These are phyloP conservation scores for Cladosporium sphaerospermum DNA, from an alignment of 2,329 filamentous ascomycete species.

Conservation along the genomic window DNA sequence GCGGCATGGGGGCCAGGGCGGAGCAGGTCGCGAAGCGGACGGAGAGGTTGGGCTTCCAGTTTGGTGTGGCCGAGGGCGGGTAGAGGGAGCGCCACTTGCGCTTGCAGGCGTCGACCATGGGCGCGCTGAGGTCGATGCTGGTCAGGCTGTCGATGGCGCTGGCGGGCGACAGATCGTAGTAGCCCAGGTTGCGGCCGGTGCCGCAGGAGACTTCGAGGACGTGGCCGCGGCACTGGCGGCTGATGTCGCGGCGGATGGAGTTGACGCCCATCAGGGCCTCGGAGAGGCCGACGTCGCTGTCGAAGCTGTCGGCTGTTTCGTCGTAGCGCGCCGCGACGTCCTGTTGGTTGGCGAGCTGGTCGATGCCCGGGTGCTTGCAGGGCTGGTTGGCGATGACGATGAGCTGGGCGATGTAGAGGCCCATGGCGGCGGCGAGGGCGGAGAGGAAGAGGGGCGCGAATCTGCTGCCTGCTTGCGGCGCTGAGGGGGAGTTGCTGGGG, in stretches of 20 bases:
- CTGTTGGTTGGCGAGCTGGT: slow-evolving; percentile 23
- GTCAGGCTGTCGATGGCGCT: slow-evolving; percentile 37
- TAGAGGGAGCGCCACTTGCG: slow-evolving; percentile 43
- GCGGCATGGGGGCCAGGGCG: slow-evolving; percentile 38
- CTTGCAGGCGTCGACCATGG: slow-evolving; percentile 44
- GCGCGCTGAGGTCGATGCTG: slow-evolving; percentile 41
- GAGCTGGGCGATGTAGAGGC: slow-evolving; percentile 35
- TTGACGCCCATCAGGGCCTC: slow-evolving; percentile 40
- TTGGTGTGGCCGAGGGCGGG: slow-evolving; percentile 15
- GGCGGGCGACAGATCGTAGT: slow-evolving; percentile 32
- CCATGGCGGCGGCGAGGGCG: slow-evolving; percentile 33
- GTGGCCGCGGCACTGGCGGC: slow-evolving; percentile 37
- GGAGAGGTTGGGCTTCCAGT: slow-evolving; percentile 18
- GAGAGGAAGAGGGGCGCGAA: slow-evolving; percentile 19
- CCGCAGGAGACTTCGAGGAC: slow-evolving; percentile 46
- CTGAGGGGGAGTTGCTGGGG: not conserved
- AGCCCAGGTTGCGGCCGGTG: slow-evolving; percentile 43
- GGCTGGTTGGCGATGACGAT: slow-evolving; percentile 28
- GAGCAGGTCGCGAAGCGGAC: slow-evolving; percentile 39
- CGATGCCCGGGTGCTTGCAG: slow-evolving; percentile 20
- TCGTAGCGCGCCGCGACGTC: slow-evolving; percentile 44
- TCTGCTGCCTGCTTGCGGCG: not conserved
- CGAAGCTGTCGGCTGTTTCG: slow-evolving; percentile 39
- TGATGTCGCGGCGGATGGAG: slow-evolving; percentile 35
- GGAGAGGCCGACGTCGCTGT: slow-evolving; percentile 40